Conservation (phyloP, 176 grass and related monocot genomes). For the Olyra latifolia region DNA sequence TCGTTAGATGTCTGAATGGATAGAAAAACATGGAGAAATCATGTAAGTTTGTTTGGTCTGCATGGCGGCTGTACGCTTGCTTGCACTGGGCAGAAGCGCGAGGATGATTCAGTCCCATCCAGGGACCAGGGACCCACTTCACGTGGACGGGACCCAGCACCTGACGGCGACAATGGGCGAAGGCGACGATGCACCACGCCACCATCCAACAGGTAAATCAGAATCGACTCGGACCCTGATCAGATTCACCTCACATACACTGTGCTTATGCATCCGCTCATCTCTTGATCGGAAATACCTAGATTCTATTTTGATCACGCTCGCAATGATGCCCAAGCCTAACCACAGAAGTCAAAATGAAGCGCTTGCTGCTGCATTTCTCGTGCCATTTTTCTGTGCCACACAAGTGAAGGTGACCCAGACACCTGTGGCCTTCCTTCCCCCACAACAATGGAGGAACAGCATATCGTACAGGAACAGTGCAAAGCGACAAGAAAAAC, state of each 20-base stretch:
- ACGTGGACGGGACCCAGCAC: conserved; percentile 11
- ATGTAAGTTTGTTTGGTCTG: not conserved
- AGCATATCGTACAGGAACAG: not conserved
- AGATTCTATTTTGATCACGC: not conserved
- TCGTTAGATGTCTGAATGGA: not conserved
- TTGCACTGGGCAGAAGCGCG: not conserved
- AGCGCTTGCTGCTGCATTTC: not conserved
- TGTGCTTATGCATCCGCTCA: not conserved
- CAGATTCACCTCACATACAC: conserved; percentile 13
- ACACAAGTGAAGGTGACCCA: not conserved
- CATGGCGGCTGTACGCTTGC: not conserved
- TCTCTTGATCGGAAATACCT: not conserved
- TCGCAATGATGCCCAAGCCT: not conserved
- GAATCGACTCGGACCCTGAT: not conserved
- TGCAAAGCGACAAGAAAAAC: not conserved
- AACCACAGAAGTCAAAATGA: not conserved
- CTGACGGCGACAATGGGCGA: conserved; percentile 10
- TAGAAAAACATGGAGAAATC: not conserved
- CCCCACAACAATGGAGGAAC: not conserved
- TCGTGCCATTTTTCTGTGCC: not conserved
- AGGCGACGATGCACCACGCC: not conserved
- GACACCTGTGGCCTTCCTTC: not conserved
- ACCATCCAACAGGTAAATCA: conserved; percentile 8
- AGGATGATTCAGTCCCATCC: not conserved
- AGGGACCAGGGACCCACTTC: not conserved